Evolutionary conservation across 2,329 filamentous ascomycete species (phyloP), one percentile per base, ranked within the genome.

Genomic region (Clarireedia sp.): DNA sequence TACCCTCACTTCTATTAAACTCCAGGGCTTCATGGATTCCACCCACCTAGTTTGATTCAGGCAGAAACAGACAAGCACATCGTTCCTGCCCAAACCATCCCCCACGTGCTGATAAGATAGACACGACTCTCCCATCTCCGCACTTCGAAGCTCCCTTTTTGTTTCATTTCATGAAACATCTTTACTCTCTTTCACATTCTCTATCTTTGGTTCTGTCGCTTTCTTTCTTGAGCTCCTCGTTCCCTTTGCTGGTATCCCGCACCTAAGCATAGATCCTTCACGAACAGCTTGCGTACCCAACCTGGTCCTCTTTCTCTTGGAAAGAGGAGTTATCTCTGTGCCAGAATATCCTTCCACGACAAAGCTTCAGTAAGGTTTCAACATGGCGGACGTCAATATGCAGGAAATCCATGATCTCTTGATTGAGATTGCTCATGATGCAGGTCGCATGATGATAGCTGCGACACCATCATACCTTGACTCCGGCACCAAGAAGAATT

Each of bases 401-500:
- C 75, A 83, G 65, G 76, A 79, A 51, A 75, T 87, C 59, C 82
- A 81, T 62, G 80, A 86, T 69, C 77, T 77, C 50, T 73, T 87
- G 60, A 70, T 86, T 63, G 67, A 72, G 50, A 72, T 86, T 55
- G 83, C 83, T 66, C 77, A 79, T 59, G 78, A 80, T 69, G 83
- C 83, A n/a, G 83, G 83, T 61, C 69, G 72, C 55, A 84, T 83
- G 79, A 86, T 86, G 61, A 69, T 82, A 51, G 72, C 74, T 1
- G 82, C 83, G 36, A 82, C 83, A 60, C 81, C 82, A 0, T 76
- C 76, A 45, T 75, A 79, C 62, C 76, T 82, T 43, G 73, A 75
- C 51, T 77, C 75, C 14, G 81, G 75, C 48, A 83, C 78, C 36
- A 87, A 87, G 71, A 74, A 84, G 64, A 87, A 86, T 67, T 84